Conservation (phyloP, 345 rosid genomes). For the Populus ilicifolia region DNA sequence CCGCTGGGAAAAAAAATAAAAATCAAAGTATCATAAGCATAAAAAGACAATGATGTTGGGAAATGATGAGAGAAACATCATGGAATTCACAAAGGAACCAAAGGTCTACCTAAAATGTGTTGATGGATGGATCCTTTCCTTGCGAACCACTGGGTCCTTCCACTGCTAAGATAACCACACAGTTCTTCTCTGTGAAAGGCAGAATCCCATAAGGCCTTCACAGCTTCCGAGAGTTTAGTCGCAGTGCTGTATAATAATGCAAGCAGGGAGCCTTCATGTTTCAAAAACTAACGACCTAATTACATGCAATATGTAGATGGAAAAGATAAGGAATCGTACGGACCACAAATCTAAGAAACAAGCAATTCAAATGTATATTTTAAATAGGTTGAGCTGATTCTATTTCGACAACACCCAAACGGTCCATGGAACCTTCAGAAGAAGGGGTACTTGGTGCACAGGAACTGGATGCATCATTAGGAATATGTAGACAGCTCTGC, state of each 20-base stretch:
- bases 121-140: too few species aligned
- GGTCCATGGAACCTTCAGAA: not conserved
- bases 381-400: not conserved
- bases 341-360: not conserved
- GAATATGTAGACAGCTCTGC: conserved; percentile 79
- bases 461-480: conserved; percentile 54
- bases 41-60: not conserved
- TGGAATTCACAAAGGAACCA: not conserved
- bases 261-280: not conserved
- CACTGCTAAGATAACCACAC: conserved; percentile 86
- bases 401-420: not conserved
- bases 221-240: conserved; percentile 56
- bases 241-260: not conserved
- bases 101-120: conserved; percentile 81
- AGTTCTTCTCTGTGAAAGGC: conserved; percentile 93
- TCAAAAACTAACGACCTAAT: not conserved
- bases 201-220: conserved; percentile 80
- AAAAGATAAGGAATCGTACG: not conserved
- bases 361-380: not conserved
- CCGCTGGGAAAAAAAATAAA: conserved; percentile 68
- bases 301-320: not conserved
- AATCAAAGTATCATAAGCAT: conserved; percentile 12
- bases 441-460: conserved; percentile 6
- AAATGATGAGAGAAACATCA: conserved; percentile 7
- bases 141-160: too few species aligned